These are phyloP conservation scores for Verticillium isaacii DNA, from an alignment of 2,329 filamentous ascomycete genomes.

Conservation along the genomic window DNA sequence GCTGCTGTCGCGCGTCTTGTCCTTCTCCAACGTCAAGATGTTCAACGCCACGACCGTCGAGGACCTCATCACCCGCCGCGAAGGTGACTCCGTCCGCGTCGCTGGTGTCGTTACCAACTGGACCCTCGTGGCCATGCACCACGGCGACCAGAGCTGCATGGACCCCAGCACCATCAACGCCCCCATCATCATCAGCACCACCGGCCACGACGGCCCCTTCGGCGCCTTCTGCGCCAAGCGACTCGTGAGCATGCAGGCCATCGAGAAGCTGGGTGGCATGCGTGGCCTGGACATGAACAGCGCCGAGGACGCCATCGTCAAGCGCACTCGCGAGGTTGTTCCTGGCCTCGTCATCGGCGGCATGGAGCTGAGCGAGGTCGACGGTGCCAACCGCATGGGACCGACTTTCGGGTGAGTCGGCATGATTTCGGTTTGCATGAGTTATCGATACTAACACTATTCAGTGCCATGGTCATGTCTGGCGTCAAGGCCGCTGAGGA, in stretches of 20 bases:
- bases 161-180: conserved; percentile 97
- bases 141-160: conserved; percentile 92
- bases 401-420: conserved; percentile 1
- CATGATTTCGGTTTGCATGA: not conserved
- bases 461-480: conserved; percentile 82
- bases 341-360: conserved; percentile 89
- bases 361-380: conserved; percentile 89
- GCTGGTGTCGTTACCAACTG: conserved; percentile 94
- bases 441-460: conserved; percentile 24
- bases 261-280: conserved; percentile 87
- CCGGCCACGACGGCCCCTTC: conserved; percentile 86
- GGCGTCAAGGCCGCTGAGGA: conserved; percentile 92
- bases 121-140: conserved; percentile 84
- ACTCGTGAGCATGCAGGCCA: conserved; percentile 79
- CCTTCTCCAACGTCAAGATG: conserved; percentile 88
- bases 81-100: conserved; percentile 55
- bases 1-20: conserved; percentile 74
- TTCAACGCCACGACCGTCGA: conserved; percentile 94
- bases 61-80: conserved; percentile 80
- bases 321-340: conserved; percentile 81
- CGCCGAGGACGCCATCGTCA: conserved; percentile 91
- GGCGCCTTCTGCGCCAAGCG: conserved; percentile 90
- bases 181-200: conserved; percentile 81
- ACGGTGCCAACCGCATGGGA: conserved; percentile 89
- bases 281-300: conserved; percentile 87